Base-by-base conservation (phyloP, 2,329 filamentous ascomycete species). In the Amauroascus verrucosus region DNA sequence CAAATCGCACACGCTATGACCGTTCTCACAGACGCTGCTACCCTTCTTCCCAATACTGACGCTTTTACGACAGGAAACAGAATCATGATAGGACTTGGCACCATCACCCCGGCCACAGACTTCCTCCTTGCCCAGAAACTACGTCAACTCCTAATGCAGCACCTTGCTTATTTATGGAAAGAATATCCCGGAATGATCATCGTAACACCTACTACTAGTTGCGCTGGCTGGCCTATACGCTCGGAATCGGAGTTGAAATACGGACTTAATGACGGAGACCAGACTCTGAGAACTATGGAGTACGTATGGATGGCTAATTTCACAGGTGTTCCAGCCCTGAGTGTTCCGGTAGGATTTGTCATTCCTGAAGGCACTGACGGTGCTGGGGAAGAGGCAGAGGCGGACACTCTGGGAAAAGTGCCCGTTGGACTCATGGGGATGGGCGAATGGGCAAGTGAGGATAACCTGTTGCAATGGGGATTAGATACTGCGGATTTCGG, bases 261-360 rank as follows among this genome's bases (percentile, higher is more conserved):
- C 54, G 88, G 88, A 4, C 72, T 85, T 59, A 81, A 75, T 40
- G 82, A 93, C 65, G 82, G 77, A 0, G 88, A 91, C 66, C 73
- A 70, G 59, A 81, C 79, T 18, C 70, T 91, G 28, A 73, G 77
- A 35, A 84, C 78, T 62, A 91, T 93, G 86, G 79, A 82, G 66
- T 93, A 86, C 67, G 80, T 85, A 5, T 91, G 85, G 78, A 68
- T 91, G 30, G 84, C 87, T 5, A 94, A 94, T 68, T 81, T 86
- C 59, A 79, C 76, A 0, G 88, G 88, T 0, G 80, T 81, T 28
- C 88, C 88, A 0, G 81, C 84, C 1, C 75, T 89, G 3, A 80
- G 75, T 35, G 79, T 80, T 13, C 86, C 87, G 0, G 79, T 86
- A 5, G 87, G 85, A 1, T 91, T 86, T 67, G 77, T 75, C 2